phyloP scores from a whole-genome alignment of 805 yeast species.

The Saccharomycopsis sp. region DNA sequence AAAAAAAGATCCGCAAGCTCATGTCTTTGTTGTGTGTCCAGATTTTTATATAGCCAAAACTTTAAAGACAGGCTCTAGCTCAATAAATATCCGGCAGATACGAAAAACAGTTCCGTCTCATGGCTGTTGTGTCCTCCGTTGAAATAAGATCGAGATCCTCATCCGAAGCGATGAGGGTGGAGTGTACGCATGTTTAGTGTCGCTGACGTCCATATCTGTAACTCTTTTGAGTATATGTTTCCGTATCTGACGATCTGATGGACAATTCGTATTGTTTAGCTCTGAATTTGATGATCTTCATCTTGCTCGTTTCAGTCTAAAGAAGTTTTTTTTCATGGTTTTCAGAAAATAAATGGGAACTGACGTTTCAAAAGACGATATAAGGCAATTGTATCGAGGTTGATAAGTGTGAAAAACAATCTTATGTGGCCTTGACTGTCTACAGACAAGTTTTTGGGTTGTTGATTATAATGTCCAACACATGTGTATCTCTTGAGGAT shows the following conservation, averaged over 20 bases:
- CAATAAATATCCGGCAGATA: not conserved
- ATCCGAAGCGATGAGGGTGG: not conserved
- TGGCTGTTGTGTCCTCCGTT: not conserved
- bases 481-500: too few species aligned
- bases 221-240: not conserved
- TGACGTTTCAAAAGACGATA: not conserved
- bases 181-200: not conserved
- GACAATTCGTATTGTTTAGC: not conserved
- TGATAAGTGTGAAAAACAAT: too few species aligned
- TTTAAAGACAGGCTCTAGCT: not conserved
- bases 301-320: not conserved
- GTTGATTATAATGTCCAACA: too few species aligned
- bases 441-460: too few species aligned
- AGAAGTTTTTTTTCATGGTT: not conserved
- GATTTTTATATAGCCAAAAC: not conserved
- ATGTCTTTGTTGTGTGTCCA: not conserved
- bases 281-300: not conserved
- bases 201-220: not conserved
- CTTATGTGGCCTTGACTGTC: too few species aligned
- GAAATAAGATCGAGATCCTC: too few species aligned
- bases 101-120: too few species aligned
- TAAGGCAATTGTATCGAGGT: not conserved
- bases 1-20: not conserved
- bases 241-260: not conserved
- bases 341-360: not conserved